Evolutionary conservation across 2,329 filamentous ascomycete genomes (phyloP).

Genomic region (Fusarium pseudonygamai): DNA sequence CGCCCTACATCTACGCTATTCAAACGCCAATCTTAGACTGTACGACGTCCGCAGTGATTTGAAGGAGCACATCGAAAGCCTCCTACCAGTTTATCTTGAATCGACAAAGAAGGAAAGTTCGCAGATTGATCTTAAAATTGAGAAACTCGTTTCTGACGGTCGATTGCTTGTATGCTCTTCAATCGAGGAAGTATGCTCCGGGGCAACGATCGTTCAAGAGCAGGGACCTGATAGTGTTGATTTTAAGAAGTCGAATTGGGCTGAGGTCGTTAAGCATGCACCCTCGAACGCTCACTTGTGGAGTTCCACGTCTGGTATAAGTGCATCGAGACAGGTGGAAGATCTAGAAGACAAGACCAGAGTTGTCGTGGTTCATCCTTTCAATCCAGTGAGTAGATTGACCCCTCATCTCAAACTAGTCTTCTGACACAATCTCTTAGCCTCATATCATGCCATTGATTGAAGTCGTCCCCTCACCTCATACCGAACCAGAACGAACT

Average conservation of each 20-base stretch:
- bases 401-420: fast-evolving
- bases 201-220: constrained; percentile 27
- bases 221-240: constrained; percentile 30
- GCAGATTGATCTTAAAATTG: fast-evolving
- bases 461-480: constrained; percentile 26
- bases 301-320: constrained; percentile 33
- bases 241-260: constrained; percentile 35
- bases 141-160: not conserved
- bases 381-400: constrained; percentile 22
- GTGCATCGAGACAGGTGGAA: constrained; percentile 23
- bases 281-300: constrained; percentile 6
- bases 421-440: not conserved
- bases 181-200: constrained; percentile 15
- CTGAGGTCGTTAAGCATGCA: not conserved
- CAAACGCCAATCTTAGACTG: constrained; percentile 11
- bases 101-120: constrained; percentile 1
- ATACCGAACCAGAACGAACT: not conserved
- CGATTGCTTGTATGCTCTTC: constrained; percentile 18
- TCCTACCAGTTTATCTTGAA: constrained; percentile 18
- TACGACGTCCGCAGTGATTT: constrained; percentile 29
- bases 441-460: constrained; percentile 37
- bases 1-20: constrained; percentile 24
- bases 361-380: constrained; percentile 31
- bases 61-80: constrained; percentile 18
- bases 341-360: constrained; percentile 17